A percentile compares a stretch with the other conserved stretches of the same genome.
These are phyloP conservation scores for Colletotrichum destructivum DNA, from an alignment of 2,329 filamentous ascomycete species.

Conservation along the genomic window DNA sequence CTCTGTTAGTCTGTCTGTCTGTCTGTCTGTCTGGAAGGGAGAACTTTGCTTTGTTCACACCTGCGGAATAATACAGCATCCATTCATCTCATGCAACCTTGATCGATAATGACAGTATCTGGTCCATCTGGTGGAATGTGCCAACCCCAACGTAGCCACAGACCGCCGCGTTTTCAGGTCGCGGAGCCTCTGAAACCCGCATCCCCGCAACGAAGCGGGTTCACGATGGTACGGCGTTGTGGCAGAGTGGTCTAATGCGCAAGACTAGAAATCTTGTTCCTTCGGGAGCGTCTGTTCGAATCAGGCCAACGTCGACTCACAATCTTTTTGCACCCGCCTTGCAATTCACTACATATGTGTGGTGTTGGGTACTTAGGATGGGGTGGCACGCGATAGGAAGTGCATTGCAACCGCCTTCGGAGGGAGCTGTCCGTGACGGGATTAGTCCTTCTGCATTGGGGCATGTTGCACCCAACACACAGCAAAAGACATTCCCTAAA, in stretches of 20 bases:
- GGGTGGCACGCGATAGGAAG: no score
- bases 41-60: no score
- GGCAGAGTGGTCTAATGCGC: slow-evolving; percentile 43
- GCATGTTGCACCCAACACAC: background rate
- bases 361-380: background rate
- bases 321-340: background rate
- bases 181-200: rapidly evolving
- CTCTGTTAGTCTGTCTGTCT: no score
- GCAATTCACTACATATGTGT: background rate
- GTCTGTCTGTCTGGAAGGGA: no score
- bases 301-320: slow-evolving; percentile 35
- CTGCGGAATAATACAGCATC: no score
- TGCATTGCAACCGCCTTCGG: slow-evolving; percentile 5
- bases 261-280: slow-evolving; percentile 43
- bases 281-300: no score
- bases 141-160: no score
- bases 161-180: background rate
- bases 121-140: background rate
- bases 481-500: background rate
- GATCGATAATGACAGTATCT: no score
- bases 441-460: slow-evolving; percentile 3
- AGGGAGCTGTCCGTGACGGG: slow-evolving; percentile 16
- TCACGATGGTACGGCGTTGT: slow-evolving; percentile 29
- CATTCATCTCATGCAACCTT: background rate
- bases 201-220: slow-evolving; percentile 22